Percentiles rank a stretch among this genome's conserved stretches.
phyloP scores from a whole-genome alignment of 805 yeast genomes.

The Ogataea parapolymorpha region DNA sequence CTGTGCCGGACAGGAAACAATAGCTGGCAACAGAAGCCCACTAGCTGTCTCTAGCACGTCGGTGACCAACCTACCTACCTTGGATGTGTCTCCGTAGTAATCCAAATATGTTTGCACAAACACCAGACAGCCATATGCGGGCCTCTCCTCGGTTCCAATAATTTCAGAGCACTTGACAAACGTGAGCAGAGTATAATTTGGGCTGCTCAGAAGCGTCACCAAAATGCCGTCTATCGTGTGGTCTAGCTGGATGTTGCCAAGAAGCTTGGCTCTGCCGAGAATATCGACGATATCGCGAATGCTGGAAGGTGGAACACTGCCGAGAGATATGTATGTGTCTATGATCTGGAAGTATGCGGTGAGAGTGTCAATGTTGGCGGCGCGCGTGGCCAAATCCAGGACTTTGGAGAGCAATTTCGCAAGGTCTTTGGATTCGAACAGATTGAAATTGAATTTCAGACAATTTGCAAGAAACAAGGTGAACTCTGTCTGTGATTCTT shows the following conservation, averaged over 20 bases:
- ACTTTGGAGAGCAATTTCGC: constrained; percentile 7
- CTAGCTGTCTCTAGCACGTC: constrained; percentile 17
- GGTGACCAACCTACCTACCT: constrained; percentile 14
- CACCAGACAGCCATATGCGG: constrained; percentile 21
- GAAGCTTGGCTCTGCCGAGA: constrained; percentile 15
- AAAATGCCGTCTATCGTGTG: constrained; percentile 7
- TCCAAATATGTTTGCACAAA: constrained; percentile 15
- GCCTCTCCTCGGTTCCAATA: constrained; percentile 11
- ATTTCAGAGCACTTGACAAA: constrained; percentile 20
- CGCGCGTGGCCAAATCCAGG: constrained; percentile 12
- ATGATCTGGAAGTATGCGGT: constrained; percentile 15
- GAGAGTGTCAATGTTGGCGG: constrained; percentile 14
- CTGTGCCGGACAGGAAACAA: not conserved
- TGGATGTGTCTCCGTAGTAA: constrained; percentile 8
- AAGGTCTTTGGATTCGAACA: constrained; percentile 17
- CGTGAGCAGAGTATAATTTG: constrained; percentile 11
- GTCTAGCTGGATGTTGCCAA: constrained; percentile 10
- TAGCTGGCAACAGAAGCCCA: constrained; percentile 13
- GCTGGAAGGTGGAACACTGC: constrained; percentile 14
- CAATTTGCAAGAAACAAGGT: constrained; percentile 18
- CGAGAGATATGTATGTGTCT: constrained; percentile 14
- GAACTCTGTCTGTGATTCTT: constrained; percentile 13
- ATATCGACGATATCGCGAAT: constrained; percentile 13
- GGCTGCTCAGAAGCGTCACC: constrained; percentile 13
- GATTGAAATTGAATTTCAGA: constrained; percentile 20